Evolutionary conservation across 148 eudicot species (phyloP).

Genomic region (Selenicereus undatus): DNA sequence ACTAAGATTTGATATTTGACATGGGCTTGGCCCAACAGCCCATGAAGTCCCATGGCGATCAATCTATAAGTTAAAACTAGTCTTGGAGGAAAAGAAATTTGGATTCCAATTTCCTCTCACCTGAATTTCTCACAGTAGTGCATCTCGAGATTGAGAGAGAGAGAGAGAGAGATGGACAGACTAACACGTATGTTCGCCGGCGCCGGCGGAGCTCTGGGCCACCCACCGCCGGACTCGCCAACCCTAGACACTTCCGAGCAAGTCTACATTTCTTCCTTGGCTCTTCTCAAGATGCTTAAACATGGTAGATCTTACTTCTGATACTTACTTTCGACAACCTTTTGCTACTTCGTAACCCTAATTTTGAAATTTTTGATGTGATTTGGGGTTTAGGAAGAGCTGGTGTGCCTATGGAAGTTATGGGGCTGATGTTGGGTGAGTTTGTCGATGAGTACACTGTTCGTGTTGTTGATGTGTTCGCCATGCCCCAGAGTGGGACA

Average conservation of each 20-base stretch:
- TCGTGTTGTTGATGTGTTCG: constrained; percentile 91
- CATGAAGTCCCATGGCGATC: neutral
- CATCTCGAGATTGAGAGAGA: neutral
- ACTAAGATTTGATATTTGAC: neutral
- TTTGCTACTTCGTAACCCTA: constrained; percentile 15
- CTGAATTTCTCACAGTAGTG: neutral
- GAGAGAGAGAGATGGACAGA: constrained; percentile 54
- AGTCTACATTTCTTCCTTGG: constrained; percentile 94
- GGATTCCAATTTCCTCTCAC: neutral
- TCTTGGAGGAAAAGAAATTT: neutral
- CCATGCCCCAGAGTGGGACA: constrained; percentile 99
- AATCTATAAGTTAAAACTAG: no score
- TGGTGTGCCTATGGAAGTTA: constrained; percentile 96
- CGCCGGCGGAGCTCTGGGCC: constrained; percentile 87
- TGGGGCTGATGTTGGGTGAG: constrained; percentile 95
- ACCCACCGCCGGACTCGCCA: constrained; percentile 87
- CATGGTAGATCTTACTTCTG: constrained; percentile 47
- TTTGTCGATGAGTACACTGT: constrained; percentile 95
- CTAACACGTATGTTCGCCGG: constrained; percentile 90
- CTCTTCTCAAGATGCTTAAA: constrained; percentile 94
- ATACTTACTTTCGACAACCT: neutral
- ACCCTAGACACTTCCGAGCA: constrained; percentile 89
- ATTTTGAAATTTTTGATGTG: constrained; percentile 1
- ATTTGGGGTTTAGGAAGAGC: constrained; percentile 63
- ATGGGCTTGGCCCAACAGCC: neutral